A percentile compares a stretch with the other conserved stretches of the same genome.
Conservation (phyloP, 163 green algal genomes). For the Scenedesmus sp. region DNA sequence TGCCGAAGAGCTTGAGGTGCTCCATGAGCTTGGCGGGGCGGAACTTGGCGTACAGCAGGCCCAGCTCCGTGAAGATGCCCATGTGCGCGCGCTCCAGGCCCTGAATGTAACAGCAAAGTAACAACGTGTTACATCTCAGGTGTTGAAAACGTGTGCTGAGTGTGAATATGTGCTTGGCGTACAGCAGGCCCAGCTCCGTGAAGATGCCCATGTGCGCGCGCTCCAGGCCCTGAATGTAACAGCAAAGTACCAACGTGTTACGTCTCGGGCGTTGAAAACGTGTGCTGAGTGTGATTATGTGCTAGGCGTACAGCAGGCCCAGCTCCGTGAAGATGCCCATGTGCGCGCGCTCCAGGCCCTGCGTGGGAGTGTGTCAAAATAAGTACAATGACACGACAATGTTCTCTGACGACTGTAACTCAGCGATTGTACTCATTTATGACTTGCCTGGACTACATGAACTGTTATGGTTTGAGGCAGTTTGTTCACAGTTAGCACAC, state of each 20-base stretch:
- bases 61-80: constrained; percentile 99
- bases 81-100: constrained; percentile 99
- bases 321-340: constrained; percentile 99
- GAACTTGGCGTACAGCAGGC: constrained; percentile 92
- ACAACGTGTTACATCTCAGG: not conserved
- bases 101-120: not conserved
- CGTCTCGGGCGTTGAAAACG: too few species aligned
- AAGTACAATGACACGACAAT: too few species aligned
- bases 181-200: constrained; percentile 93
- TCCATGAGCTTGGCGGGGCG: constrained; percentile 97
- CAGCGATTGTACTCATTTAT: too few species aligned
- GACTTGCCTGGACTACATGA: too few species aligned
- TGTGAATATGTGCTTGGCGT: constrained; percentile 68
- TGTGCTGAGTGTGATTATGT: too few species aligned
- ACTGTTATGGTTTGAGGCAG: too few species aligned
- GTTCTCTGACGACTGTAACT: too few species aligned
- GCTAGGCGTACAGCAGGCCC: constrained; percentile 84
- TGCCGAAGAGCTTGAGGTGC: constrained; percentile 99
- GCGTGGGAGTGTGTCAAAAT: not conserved
- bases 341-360: constrained; percentile 96
- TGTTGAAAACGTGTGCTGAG: too few species aligned
- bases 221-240: constrained; percentile 84
- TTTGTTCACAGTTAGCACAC: too few species aligned
- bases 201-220: constrained; percentile 99
- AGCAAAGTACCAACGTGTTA: not conserved